Base-by-base conservation (phyloP, 2,329 filamentous ascomycete genomes). In the Myrmaecium sp. region DNA sequence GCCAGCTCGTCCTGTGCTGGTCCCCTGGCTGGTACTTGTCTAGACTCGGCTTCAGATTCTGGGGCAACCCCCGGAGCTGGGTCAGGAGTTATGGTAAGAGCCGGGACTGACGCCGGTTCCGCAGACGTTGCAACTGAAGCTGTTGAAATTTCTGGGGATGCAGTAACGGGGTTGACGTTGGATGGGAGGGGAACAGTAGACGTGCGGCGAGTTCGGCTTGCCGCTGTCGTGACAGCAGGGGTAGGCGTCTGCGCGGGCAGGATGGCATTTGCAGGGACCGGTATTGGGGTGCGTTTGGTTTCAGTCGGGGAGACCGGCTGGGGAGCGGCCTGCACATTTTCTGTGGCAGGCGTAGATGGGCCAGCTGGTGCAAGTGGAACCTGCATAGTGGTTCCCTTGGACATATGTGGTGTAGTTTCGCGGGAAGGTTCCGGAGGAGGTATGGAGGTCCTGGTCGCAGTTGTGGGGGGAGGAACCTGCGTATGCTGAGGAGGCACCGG, bases 331-430 rank as follows among this genome's bases (percentile, higher is more conserved):
- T n/a, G n/a, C n/a, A n/a, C n/a, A n/a, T n/a, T n/a, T 14, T 17
- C 25, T 15, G 28, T 19, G 23, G 39, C 41, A 16, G 44, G 42
- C 4, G 47, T 49, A 27, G 40, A 39, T 14, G 48, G 50, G 7
- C 54, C 54, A 19, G 54, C 55, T 21, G 58, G 57, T 20, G 56
- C 57, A 16, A 58, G 49, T 17, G 60, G 56, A 8, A 60, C 44
- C 37, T 39, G 52, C 1, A 47, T 32, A 11, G 42, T 46, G n/a
- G 37, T 38, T 29, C 37, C 32, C 21, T 44, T 39, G 12, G 27
- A 35, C 9, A 37, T 19, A 6, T 38, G 38, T 13, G 24, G 19
- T n/a, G 29, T 13, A 17, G 22, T n/a, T 16, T 26, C 17, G 17
- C 21, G 19, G 23, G 15, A 17, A 12, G 8, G 23, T 27, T 23